Percentiles rank a stretch among this genome's conserved stretches.
Evolutionary conservation across 129 eudicot species (phyloP).

Genomic region (Escallonia rubra): DNA sequence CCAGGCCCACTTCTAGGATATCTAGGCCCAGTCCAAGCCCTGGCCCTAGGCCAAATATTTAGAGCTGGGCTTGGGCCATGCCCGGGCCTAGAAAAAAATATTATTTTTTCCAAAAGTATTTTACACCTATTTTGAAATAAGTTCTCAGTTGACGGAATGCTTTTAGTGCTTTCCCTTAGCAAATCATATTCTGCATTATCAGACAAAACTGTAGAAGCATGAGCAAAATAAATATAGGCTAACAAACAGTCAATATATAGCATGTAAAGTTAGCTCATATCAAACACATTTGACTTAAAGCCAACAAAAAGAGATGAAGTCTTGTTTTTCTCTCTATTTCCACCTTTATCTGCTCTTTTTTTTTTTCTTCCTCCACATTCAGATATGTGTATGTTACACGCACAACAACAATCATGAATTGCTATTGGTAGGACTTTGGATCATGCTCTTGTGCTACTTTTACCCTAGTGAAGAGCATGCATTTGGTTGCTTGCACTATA

Average conservation of each 20-base stretch:
- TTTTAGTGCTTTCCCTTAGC: not conserved
- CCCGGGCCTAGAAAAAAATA: no score
- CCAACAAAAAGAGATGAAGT: not conserved
- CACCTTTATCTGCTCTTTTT: not conserved
- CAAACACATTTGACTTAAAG: not conserved
- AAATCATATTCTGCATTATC: not conserved
- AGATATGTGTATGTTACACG: no score
- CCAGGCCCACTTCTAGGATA: no score
- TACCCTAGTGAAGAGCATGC: not conserved
- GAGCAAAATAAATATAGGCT: not conserved
- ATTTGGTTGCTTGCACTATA: no score
- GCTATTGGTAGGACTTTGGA: no score
- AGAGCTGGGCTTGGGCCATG: no score
- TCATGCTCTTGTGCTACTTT: not conserved
- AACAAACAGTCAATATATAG: not conserved
- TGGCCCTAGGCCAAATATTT: no score
- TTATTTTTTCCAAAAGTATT: no score
- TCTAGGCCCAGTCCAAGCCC: no score
- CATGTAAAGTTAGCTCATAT: not conserved
- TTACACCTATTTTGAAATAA: conserved; percentile 24
- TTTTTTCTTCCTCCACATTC: no score
- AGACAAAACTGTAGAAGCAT: not conserved
- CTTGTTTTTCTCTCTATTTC: not conserved
- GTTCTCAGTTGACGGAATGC: not conserved
- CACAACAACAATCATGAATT: no score